Percentiles rank a stretch among this genome's conserved stretches.
These are phyloP conservation scores for Eutypella sp. DNA, from an alignment of 2,329 filamentous ascomycete species.

Conservation along the genomic window DNA sequence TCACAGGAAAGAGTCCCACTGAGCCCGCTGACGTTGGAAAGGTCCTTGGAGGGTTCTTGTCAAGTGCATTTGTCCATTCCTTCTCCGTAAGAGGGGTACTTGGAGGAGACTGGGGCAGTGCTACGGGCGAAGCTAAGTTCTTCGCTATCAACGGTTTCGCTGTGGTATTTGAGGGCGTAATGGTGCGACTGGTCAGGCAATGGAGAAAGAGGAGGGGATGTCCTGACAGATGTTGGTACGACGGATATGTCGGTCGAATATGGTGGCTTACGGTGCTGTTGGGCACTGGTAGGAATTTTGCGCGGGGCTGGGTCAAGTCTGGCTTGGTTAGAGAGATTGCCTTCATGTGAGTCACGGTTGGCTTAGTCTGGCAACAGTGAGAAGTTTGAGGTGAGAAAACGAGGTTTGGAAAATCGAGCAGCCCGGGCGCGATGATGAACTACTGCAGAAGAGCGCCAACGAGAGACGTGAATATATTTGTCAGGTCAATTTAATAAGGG, in stretches of 20 bases:
- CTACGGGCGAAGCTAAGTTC: slow-evolving; percentile 27
- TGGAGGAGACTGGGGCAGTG: slow-evolving; percentile 28
- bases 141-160: slow-evolving; percentile 28
- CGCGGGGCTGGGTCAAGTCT: slow-evolving; percentile 36
- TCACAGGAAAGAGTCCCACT: slow-evolving; percentile 28
- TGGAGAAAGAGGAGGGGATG: slow-evolving; percentile 11
- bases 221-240: slow-evolving; percentile 22
- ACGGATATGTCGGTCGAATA: slow-evolving; percentile 27
- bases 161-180: slow-evolving; percentile 24
- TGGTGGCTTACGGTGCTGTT: slow-evolving; percentile 36
- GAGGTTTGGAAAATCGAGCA: no score
- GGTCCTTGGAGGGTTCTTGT: slow-evolving; percentile 36
- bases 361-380: no score
- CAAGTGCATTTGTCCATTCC: slow-evolving; percentile 35
- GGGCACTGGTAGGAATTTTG: slow-evolving; percentile 35
- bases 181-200: slow-evolving; percentile 12
- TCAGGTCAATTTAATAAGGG: no score
- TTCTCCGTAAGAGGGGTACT: slow-evolving; percentile 35
- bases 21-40: slow-evolving; percentile 37
- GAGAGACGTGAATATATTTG: no score
- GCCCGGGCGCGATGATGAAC: no score
- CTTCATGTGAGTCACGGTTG: slow-evolving; percentile 1
- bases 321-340: slow-evolving; percentile 28
- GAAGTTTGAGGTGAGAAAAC: no score
- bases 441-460: no score